Base-by-base conservation (phyloP, 176 grass and related monocot species). In the Zizania latifolia region DNA sequence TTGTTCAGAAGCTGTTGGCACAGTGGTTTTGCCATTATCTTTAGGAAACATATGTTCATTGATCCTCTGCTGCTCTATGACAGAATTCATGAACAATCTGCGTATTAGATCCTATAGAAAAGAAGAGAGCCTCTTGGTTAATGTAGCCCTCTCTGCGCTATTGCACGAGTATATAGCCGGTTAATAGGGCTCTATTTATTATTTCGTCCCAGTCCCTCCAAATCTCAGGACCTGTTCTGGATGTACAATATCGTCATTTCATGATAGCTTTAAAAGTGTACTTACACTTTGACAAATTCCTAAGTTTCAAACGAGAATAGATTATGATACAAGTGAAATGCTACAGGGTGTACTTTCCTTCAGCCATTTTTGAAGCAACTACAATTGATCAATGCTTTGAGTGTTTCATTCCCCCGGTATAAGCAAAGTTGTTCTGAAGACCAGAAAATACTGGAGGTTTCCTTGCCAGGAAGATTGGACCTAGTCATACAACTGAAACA, bases 271-370 rank as follows among this genome's bases (percentile, higher is more conserved):
- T 83, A 78, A 46, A 88, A 83, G 44, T 64, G 81, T 62, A 30
- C n/a, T 62, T 68, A 58, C 55, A 68, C 75, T 84, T 63, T 84
- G 81, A 88, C 22, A 83, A 84, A 75, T 62, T 88, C 43, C 23
- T 54, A 88, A 83, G 75, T 84, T 79, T 70, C 62, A 75, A 43
- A 63, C 12, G 21, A 63, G 62, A 75, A 74, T 62, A 64, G 22
- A 83, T 88, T 88, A 56, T 36, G 43, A 70, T 79, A 63, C 75
- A 83, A 83, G 76, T 45, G 34, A 75, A 46, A 68, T 14, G 4
- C 65, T 59, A 22, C 19, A 60, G 13, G 55, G 31, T 62, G 68
- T 68, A 58, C 74, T 83, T 87, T 87, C 34, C 39, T 29, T 83
- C 51, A 35, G 68, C 14, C 40, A 22, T 78, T 78, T 83, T 16